Base-by-base conservation (phyloP, 1,284 basidiomycete species). In the Ganoderma leucocontextum region DNA sequence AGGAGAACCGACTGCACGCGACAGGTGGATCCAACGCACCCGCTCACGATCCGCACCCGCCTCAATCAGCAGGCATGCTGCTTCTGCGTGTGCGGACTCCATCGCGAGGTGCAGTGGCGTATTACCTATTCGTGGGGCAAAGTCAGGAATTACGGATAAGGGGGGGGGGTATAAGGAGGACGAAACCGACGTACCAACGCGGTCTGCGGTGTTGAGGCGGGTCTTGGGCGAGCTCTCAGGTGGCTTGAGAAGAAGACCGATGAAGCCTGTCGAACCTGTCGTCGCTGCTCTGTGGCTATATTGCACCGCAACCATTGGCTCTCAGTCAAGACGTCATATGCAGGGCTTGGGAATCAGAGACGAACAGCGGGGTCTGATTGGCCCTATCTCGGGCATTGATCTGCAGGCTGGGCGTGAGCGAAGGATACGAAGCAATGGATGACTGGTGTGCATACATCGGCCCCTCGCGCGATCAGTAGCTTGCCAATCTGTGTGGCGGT, bases 41-140 rank as follows among this genome's bases (percentile, higher is more conserved):
- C 95, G 86, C 72, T 87, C 87, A 41, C 96, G 90, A 83, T 98
- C 96, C 8, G 96, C 96, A 19, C 96, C 96, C 55, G 95, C 96
- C 78, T 97, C 94, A 68, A 98, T 96, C 62, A 98, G 85, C 60
- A 92, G 82, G 1, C 96, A 94, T 7, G 96, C 96, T 7, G 91
- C 93, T 78, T 95, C 92, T 35, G 94, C 96, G 77, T 98, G 94
- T 9, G 91, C 96, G 66, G 93, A 96, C 78, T 98, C 96, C 89
- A 98, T 91, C 7, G 96, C 96, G 53, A 98, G 89, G 84, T 98
- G 96, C n/a, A 98, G 83, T 1, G 96, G 95, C 0, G 96, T 97
- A 78, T 98, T 97, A 59, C 96, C 96, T 93, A 78, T 72, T 73
- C 33, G 55, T 49, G 64, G 62, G 38, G 12, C 13, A 25, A 13